These are phyloP conservation scores for Amphichorda felina DNA, from an alignment of 2,329 filamentous ascomycete species.

Conservation along the genomic window DNA sequence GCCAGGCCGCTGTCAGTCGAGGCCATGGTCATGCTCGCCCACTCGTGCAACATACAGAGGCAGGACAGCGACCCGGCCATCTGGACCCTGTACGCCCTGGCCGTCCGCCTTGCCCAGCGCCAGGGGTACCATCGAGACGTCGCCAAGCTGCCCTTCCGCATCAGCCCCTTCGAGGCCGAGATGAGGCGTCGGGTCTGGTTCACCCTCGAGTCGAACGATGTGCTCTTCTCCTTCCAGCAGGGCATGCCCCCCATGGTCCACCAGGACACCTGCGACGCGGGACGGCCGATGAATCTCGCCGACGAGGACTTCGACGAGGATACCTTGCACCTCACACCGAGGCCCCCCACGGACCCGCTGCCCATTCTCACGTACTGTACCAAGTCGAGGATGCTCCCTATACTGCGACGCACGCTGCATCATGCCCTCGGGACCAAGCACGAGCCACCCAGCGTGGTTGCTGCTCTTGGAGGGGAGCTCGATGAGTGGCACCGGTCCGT, in stretches of 20 bases:
- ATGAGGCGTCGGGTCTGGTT: constrained; percentile 38
- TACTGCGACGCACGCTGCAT: constrained; percentile 29
- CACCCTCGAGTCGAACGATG: constrained; percentile 32
- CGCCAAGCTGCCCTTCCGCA: constrained; percentile 21
- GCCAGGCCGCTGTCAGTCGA: constrained; percentile 33
- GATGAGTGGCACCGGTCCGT: constrained; percentile 22
- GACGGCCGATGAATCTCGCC: constrained; percentile 30
- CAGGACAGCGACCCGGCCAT: constrained; percentile 28
- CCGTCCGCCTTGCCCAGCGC: constrained; percentile 35
- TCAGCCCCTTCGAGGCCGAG: constrained; percentile 37
- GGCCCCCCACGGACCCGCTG: constrained; percentile 29
- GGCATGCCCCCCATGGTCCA: constrained; percentile 38
- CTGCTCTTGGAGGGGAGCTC: constrained; percentile 14
- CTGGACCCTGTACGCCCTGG: constrained; percentile 34
- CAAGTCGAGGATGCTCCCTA: constrained; percentile 29
- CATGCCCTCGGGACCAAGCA: constrained; percentile 24
- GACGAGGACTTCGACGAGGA: constrained; percentile 41
- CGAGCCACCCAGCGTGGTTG: constrained; percentile 4
- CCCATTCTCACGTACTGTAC: constrained; percentile 28
- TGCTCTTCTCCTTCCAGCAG: constrained; percentile 38
- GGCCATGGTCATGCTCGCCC: constrained; percentile 32
- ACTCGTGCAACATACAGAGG: constrained; percentile 27
- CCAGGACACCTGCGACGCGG: constrained; percentile 32
- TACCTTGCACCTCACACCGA: constrained; percentile 26
- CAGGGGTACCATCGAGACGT: constrained; percentile 40